Evolutionary conservation across 2,329 filamentous ascomycete species (phyloP), one percentile per base, ranked within the genome.

Genomic region (Sporothrix variecibatus): DNA sequence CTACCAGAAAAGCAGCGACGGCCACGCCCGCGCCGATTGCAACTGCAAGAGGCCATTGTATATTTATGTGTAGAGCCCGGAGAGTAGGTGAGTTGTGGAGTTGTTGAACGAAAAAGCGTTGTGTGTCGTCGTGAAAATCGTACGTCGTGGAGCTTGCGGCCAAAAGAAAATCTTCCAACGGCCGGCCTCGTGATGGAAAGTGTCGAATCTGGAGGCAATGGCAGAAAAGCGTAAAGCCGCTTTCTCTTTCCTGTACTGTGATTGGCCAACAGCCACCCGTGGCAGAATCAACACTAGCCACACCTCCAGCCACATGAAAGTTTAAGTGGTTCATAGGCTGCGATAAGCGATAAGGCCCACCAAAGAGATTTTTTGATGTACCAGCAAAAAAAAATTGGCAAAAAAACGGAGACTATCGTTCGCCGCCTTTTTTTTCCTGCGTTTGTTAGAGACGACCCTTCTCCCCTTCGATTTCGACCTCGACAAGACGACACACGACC

Each of bases 1-100:
- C 49, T 80, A 91, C 90, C 79, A 91, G 85, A 81, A 91, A 92
- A 72, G 90, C 90, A n/a, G 89, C 88, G 49, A 88, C 88, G 74
- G 89, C 90, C 75, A 91, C 85, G 75, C 90, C 90, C 56, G 87
- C 82, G 58, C 89, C 90, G 76, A 91, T 87, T 64, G 87, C 85
- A 75, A 91, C 80, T 75, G 87, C 83, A 73, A 73, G 90, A 89
- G 58, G 87, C 85, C 90, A 92, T 92, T 46, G 17, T 53, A 7
- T 38, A 17, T 4, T 6, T 12, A 17, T 71, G 38, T 58, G 34
- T 8, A n/a, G 46, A 20, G 49, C 38, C 7, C 38, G 26, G 20
- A n/a, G 17, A 3, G 20, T 40, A 43, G 8, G n/a, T n/a, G 23
- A 31, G 68, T 71, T 8, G 38, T 11, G 8, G 23, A 15, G 34